Conservation (phyloP, 331 rosid species). For the Rhamnella rubrinervis region DNA sequence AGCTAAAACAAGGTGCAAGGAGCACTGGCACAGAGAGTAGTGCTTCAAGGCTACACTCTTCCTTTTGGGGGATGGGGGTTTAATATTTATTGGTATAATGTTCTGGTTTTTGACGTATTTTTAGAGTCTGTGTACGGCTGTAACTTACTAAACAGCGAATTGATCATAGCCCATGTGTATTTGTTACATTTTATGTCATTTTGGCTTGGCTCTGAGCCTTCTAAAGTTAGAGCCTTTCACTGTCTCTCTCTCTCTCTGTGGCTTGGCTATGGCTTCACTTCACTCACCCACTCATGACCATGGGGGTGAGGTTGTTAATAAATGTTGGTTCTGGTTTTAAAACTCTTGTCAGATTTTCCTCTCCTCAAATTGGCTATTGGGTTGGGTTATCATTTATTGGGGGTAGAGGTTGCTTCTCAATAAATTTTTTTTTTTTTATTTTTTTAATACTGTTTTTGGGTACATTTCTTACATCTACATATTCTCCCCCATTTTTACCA, state of each 20-base stretch:
- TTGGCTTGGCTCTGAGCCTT: slow-evolving; percentile 19
- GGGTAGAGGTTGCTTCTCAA: slow-evolving; percentile 3
- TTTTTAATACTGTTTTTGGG: too few relatives aligned
- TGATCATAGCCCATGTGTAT: too few relatives aligned
- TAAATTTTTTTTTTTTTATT: too few relatives aligned
- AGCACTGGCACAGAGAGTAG: slow-evolving; percentile 6
- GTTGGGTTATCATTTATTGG: slow-evolving; percentile 32
- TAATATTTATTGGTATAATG: slow-evolving; percentile 37
- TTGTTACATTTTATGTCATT: too few relatives aligned
- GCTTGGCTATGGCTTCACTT: background rate
- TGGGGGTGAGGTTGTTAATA: background rate
- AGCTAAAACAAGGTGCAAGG: slow-evolving; percentile 11
- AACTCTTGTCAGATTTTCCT: slow-evolving; percentile 34
- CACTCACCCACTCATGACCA: background rate
- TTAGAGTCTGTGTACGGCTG: background rate
- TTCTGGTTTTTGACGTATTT: background rate
- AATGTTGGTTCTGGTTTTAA: background rate
- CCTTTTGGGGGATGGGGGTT: slow-evolving; percentile 32
- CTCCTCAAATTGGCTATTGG: slow-evolving; percentile 23
- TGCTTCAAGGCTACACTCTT: slow-evolving; percentile 27
- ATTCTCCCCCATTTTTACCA: background rate
- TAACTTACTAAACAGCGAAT: background rate
- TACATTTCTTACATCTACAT: too few relatives aligned
- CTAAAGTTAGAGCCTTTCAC: background rate
- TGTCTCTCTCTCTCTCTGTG: background rate